These are phyloP conservation scores for Mucor plumbeus DNA, from an alignment of 371 early-diverging fungal genomes.

Conservation along the genomic window DNA sequence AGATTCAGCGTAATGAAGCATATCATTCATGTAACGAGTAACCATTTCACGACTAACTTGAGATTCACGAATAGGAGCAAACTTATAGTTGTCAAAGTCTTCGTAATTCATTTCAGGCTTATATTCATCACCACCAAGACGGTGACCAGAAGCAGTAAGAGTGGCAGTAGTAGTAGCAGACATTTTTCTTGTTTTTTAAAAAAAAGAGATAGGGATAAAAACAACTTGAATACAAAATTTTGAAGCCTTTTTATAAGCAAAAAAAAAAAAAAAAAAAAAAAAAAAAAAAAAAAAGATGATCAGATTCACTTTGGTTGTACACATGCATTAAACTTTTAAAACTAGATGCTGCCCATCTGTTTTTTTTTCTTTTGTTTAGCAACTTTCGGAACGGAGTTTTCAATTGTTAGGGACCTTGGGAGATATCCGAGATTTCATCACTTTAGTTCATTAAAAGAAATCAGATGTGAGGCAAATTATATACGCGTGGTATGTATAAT, in stretches of 20 bases:
- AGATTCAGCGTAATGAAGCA: conserved; percentile 68
- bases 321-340: too few relatives aligned
- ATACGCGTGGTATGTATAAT: too few relatives aligned
- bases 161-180: conserved; percentile 32
- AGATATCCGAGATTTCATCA: too few relatives aligned
- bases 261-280: too few relatives aligned
- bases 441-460: too few relatives aligned
- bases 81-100: conserved; percentile 49
- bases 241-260: neutral
- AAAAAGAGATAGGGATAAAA: neutral
- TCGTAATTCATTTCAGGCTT: conserved; percentile 27
- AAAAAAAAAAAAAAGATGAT: too few relatives aligned
- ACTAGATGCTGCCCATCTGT: too few relatives aligned
- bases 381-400: too few relatives aligned
- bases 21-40: conserved; percentile 69
- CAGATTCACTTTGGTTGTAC: too few relatives aligned
- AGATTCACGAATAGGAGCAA: conserved; percentile 68
- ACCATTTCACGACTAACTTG: conserved; percentile 78
- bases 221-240: neutral
- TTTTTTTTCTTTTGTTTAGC: too few relatives aligned
- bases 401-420: too few relatives aligned
- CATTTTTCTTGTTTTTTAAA: neutral
- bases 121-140: conserved; percentile 38
- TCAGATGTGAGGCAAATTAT: too few relatives aligned
- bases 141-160: conserved; percentile 33